Percentiles rank a stretch among this genome's conserved stretches.
Evolutionary conservation across 768 basidiomycete species (phyloP).

Genomic region (Boletus tylopilopsis): DNA sequence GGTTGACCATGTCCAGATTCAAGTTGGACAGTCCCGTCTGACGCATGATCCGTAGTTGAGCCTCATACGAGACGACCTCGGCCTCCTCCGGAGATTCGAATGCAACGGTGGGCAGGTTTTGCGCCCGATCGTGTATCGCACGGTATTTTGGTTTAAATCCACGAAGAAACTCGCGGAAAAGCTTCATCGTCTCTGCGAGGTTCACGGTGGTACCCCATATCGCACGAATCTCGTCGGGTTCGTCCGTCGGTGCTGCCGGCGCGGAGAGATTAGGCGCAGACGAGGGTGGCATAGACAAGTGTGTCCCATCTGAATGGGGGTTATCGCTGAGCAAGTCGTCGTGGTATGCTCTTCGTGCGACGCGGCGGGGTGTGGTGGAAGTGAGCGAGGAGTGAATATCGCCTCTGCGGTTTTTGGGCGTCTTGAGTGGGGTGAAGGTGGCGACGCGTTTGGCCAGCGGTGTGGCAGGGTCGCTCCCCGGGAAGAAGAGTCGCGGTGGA

Average conservation of each 20-base stretch:
- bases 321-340: constrained; percentile 28
- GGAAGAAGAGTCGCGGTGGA: constrained; percentile 25
- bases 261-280: constrained; percentile 57
- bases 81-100: constrained; percentile 62
- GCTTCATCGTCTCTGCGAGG: constrained; percentile 84
- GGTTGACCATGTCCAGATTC: constrained; percentile 85
- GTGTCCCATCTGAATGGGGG: constrained; percentile 56
- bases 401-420: constrained; percentile 43
- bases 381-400: constrained; percentile 31
- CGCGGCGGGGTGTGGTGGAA: constrained; percentile 29
- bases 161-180: constrained; percentile 83
- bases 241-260: constrained; percentile 58
- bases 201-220: constrained; percentile 99
- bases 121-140: constrained; percentile 62
- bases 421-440: constrained; percentile 28
- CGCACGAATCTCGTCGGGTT: constrained; percentile 81
- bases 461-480: constrained; percentile 38
- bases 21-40: constrained; percentile 90
- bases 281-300: constrained; percentile 55
- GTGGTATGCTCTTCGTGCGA: constrained; percentile 18
- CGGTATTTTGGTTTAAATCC: constrained; percentile 95
- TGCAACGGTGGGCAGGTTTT: constrained; percentile 46
- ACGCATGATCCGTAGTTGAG: constrained; percentile 80
- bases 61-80: constrained; percentile 71
- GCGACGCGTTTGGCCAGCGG: constrained; percentile 41